phyloP scores from a whole-genome alignment of 176 grass and related monocot species.

The Bromus sterilis region DNA sequence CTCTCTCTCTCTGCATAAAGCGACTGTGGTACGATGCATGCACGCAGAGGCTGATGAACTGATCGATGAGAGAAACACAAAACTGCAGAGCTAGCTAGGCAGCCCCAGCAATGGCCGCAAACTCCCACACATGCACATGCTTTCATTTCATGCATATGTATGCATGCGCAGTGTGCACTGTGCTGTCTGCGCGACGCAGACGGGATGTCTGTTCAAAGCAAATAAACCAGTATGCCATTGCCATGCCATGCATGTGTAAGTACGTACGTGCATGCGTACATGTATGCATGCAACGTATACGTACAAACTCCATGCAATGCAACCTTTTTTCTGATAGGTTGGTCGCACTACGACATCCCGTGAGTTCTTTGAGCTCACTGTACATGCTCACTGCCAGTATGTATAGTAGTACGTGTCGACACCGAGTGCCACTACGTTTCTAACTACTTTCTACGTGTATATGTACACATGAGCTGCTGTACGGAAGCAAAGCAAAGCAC shows the following conservation, averaged over 20 bases:
- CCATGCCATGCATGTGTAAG: neutral
- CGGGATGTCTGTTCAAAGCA: conserved; percentile 10
- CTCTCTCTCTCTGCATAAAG: neutral
- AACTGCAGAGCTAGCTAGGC: neutral
- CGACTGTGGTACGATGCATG: neutral
- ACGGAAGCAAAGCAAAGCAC: too few relatives aligned
- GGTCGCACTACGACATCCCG: neutral
- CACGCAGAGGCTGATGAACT: neutral
- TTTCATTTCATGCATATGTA: neutral
- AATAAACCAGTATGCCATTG: neutral
- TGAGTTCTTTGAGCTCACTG: neutral
- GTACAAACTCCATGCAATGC: neutral
- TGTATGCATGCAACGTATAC: neutral
- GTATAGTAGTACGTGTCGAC: neutral
- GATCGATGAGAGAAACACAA: neutral
- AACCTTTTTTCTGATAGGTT: neutral
- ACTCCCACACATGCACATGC: neutral
- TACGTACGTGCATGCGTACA: neutral
- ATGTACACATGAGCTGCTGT: neutral
- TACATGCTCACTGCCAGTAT: neutral
- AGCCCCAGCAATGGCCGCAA: too few relatives aligned
- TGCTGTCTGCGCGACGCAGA: neutral
- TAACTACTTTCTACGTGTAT: neutral
- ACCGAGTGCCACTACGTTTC: neutral
- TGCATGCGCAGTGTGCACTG: neutral